Conservation (phyloP, 2,329 filamentous ascomycete species). For the Shiraia bambusicola region DNA sequence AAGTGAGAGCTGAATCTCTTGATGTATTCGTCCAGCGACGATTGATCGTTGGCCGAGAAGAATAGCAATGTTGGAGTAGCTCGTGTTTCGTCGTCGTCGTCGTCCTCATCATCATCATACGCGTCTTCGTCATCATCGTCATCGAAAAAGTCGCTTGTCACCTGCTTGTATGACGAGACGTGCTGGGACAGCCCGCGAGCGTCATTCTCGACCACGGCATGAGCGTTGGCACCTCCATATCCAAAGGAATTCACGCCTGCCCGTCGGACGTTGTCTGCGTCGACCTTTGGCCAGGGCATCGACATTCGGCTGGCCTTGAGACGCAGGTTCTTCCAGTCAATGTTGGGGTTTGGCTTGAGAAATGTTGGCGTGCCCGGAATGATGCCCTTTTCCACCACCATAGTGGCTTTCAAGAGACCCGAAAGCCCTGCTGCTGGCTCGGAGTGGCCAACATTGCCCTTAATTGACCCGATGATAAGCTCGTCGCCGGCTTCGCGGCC, state of each 20-base stretch:
- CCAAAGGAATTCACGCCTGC: constrained; percentile 24
- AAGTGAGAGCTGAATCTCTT: too few species aligned
- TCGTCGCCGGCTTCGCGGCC: constrained; percentile 2
- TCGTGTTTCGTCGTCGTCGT: constrained; percentile 7
- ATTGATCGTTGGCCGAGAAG: constrained; percentile 17
- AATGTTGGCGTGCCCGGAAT: constrained; percentile 34
- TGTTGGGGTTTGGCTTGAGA: constrained; percentile 13
- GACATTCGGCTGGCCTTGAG: constrained; percentile 14
- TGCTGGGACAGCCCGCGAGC: too few species aligned
- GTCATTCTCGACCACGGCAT: constrained; percentile 24
- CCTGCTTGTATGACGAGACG: too few species aligned
- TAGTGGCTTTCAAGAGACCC: constrained; percentile 42
- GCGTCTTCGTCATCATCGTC: too few species aligned
- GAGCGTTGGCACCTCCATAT: constrained; percentile 27
- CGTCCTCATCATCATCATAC: constrained; percentile 11
- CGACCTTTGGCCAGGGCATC: constrained; percentile 17
- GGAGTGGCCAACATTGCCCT: constrained; percentile 48
- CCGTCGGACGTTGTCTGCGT: constrained; percentile 11
- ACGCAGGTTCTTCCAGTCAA: constrained; percentile 12
- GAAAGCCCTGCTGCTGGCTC: constrained; percentile 44
- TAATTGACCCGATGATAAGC: constrained; percentile 19
- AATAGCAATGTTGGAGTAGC: constrained; percentile 12
- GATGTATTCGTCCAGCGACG: constrained; percentile 16
- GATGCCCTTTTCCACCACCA: constrained; percentile 43
- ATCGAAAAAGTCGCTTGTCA: too few species aligned